Conservation (phyloP, 371 early-diverging fungal species). For the Lichtheimia ramosa region DNA sequence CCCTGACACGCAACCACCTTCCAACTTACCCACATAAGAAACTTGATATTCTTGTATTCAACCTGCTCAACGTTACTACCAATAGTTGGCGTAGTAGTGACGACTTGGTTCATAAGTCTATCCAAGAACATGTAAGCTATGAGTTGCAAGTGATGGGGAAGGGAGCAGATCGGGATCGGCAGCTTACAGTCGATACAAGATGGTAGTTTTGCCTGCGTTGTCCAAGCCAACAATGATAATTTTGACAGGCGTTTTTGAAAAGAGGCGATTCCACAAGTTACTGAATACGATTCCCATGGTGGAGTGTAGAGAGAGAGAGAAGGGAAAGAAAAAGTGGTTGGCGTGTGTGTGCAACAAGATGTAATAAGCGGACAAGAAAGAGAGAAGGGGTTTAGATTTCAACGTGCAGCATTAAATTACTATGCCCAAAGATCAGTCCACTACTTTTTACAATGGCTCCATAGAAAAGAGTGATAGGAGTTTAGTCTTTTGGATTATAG, state of each 20-base stretch:
- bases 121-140: background rate
- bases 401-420: too few species aligned
- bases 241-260: conserved; percentile 79
- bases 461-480: background rate
- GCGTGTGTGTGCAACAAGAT: too few species aligned
- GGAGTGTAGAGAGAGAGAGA: too few species aligned
- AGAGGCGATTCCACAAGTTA: conserved; percentile 40
- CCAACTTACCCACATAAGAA: conserved; percentile 70
- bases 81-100: conserved; percentile 75
- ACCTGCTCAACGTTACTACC: conserved; percentile 75
- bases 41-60: conserved; percentile 71
- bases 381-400: background rate
- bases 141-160: background rate
- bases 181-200: conserved; percentile 62
- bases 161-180: background rate
- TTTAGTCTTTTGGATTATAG: background rate
- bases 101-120: conserved; percentile 70
- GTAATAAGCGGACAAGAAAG: conserved; percentile 5
- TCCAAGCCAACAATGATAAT: conserved; percentile 93
- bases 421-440: too few species aligned
- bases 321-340: background rate
- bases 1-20: too few species aligned
- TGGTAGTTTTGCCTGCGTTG: conserved; percentile 93
- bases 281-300: conserved; percentile 46
- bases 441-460: too few species aligned